phyloP scores from a whole-genome alignment of 2,329 filamentous ascomycete genomes.

The Tolypocladium paradoxum region DNA sequence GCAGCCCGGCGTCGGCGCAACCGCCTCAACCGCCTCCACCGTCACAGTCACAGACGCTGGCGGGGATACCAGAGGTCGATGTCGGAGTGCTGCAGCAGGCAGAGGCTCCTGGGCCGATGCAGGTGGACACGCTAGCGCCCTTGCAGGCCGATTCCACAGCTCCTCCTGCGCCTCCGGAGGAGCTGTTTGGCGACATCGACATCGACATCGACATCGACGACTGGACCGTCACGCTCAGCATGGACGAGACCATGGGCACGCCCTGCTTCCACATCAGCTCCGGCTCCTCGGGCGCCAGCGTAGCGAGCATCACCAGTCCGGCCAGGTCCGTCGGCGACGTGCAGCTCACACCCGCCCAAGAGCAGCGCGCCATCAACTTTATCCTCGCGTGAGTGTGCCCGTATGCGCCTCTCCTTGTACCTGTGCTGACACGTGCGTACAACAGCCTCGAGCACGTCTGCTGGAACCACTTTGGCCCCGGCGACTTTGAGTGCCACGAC shows the following conservation, averaged over 20 bases:
- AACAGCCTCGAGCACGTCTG: conserved; percentile 40
- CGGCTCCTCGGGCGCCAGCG: conserved; percentile 10
- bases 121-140: background rate
- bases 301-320: conserved; percentile 9
- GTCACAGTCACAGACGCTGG: background rate
- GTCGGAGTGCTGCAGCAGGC: background rate
- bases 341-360: conserved; percentile 26
- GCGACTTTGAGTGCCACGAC: conserved; percentile 25
- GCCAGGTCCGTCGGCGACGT: conserved; percentile 9
- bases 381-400: conserved; percentile 35
- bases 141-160: background rate
- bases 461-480: conserved; percentile 36
- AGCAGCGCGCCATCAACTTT: conserved; percentile 39
- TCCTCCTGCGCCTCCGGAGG: conserved; percentile 3
- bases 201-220: conserved; percentile 25
- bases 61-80: background rate
- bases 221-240: conserved; percentile 28
- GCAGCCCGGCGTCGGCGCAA: background rate
- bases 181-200: conserved; percentile 23
- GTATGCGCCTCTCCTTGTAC: background rate
- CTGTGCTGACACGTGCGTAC: background rate
- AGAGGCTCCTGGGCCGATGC: background rate
- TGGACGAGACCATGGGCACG: conserved; percentile 28
- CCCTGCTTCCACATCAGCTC: conserved; percentile 32
- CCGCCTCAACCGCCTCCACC: background rate